Conservation (phyloP, 805 yeast species). For the Scheffersomyces lignosus region DNA sequence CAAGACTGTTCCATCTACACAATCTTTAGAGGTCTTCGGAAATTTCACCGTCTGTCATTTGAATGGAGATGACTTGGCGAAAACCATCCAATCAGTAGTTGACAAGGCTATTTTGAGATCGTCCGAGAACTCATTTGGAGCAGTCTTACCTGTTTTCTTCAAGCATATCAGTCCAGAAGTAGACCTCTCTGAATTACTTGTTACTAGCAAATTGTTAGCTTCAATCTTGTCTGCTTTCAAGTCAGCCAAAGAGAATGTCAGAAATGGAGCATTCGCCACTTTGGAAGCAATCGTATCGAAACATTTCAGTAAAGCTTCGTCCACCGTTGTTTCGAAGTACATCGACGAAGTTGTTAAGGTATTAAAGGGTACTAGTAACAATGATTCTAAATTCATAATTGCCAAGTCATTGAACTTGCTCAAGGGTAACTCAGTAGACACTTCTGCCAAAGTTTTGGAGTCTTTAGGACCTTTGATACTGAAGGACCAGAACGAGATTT, state of each 20-base stretch:
- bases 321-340: slow-evolving; percentile 29
- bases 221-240: slow-evolving; percentile 51
- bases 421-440: slow-evolving; percentile 24
- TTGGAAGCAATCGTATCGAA: slow-evolving; percentile 22
- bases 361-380: slow-evolving; percentile 54
- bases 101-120: slow-evolving; percentile 78
- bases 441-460: slow-evolving; percentile 33
- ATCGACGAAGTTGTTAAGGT: slow-evolving; percentile 56
- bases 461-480: slow-evolving; percentile 52
- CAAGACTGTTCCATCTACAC: slow-evolving; percentile 41
- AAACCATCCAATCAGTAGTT: slow-evolving; percentile 53
- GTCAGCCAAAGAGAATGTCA: slow-evolving; percentile 67
- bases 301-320: slow-evolving; percentile 12
- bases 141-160: slow-evolving; percentile 53
- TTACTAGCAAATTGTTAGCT: slow-evolving; percentile 31
- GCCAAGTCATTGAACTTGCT: slow-evolving; percentile 43
- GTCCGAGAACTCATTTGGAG: slow-evolving; percentile 67
- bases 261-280: slow-evolving; percentile 47
- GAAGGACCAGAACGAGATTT: slow-evolving; percentile 76
- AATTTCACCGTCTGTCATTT: slow-evolving; percentile 47
- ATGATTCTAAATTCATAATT: slow-evolving; percentile 64
- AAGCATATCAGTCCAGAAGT: slow-evolving; percentile 18
- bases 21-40: slow-evolving; percentile 39
- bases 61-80: slow-evolving; percentile 32
- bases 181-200: slow-evolving; percentile 43